These are phyloP conservation scores for Dioscorea cayenensis DNA, from an alignment of 116 monocot genomes.

Conservation along the genomic window DNA sequence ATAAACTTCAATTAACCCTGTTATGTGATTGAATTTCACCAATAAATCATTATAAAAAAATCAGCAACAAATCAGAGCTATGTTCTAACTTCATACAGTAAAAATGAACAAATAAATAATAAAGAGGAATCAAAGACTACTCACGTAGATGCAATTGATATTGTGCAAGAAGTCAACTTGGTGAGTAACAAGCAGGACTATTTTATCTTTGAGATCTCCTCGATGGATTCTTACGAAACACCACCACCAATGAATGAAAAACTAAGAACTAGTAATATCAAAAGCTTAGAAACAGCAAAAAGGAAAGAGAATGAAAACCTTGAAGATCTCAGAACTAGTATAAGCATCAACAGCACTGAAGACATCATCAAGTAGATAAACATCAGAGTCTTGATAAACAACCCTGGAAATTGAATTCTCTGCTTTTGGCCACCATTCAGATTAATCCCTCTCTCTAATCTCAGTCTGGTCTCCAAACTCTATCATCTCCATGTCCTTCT, in stretches of 20 bases:
- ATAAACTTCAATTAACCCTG: conserved; percentile 70
- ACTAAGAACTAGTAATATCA: background rate
- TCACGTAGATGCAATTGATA: conserved; percentile 74
- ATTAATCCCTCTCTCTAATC: conserved; percentile 79
- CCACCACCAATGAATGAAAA: background rate
- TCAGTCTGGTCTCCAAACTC: conserved; percentile 86
- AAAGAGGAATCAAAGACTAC: background rate
- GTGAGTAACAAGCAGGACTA: conserved; percentile 88
- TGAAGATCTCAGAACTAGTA: conserved; percentile 75
- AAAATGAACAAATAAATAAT: too few species aligned
- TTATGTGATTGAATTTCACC: background rate
- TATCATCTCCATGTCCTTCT: conserved; percentile 83
- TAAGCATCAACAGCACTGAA: conserved; percentile 92
- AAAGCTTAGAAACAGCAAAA: background rate
- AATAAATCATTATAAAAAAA: too few species aligned
- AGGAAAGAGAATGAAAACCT: conserved; percentile 2
- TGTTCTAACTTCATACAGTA: too few species aligned
- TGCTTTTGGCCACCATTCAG: conserved; percentile 90
- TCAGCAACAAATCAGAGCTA: too few species aligned
- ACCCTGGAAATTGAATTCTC: conserved; percentile 72
- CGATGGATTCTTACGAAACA: conserved; percentile 67
- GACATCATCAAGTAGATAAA: conserved; percentile 81
- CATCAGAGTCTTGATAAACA: conserved; percentile 69
- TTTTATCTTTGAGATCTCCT: conserved; percentile 81
- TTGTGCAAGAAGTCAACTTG: conserved; percentile 98